Base-by-base conservation (phyloP, 1,139 yeast species). In the Yamadazyma kanchanaburiensis region DNA sequence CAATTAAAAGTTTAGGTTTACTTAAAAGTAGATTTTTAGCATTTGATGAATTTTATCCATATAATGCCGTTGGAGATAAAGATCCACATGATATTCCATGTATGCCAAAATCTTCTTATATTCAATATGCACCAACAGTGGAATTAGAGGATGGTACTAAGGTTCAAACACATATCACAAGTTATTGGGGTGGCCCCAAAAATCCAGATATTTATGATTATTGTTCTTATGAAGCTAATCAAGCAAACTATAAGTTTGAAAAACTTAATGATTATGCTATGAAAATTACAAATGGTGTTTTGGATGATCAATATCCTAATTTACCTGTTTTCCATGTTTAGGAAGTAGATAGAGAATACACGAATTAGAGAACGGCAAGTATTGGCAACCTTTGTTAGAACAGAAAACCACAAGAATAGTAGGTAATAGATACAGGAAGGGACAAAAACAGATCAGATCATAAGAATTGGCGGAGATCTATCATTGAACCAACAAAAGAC, bases 1-100 rank as follows among this genome's bases (percentile, higher is more conserved):
- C 44, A 12, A 41, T 42, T 5, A 13, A 23, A 21, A 11, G 22
- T 2, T 40, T 25, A 13, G 44, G 43, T n/a, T 21, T 35, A 4
- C 21, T 40, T 4, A 2, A 18, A 5, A 16, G 20, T 6, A 3
- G 10, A 4, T 5, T 9, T 18, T 6, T 15, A n/a, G 9, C 25
- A n/a, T 40, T 39, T 15, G 37, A 39, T 22, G 44, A 40, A 28
- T 24, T 24, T 13, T 40, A 33, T 20, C 14, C 17, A 3, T 12
- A 9, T 8, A 26, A 26, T n/a, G 15, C 14, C 3, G 21, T 10
- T 3, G 10, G 10, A 10, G 9, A 10, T 18, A 9, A 7, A 5
- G 18, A 10, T 8, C 18, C 12, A 12, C 20, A 24, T 6, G 26
- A 24, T 4, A 24, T 15, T 9, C 18, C 23, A 4, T 34, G 38